Conservation (phyloP, 1,284 basidiomycete genomes). For the Malassezia pachydermatis region DNA sequence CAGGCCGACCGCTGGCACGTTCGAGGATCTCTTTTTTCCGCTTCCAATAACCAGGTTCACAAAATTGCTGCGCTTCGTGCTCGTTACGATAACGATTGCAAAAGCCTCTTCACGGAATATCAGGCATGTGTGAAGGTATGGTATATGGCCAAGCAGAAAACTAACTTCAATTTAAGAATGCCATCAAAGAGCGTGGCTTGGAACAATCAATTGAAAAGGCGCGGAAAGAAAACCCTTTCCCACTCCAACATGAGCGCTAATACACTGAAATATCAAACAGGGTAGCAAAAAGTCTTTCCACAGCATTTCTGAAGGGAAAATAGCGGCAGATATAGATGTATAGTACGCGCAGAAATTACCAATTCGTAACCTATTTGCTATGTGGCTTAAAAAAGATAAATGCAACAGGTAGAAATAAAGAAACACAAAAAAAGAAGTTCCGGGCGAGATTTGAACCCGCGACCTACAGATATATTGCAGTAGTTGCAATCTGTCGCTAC, state of each 20-base stretch:
- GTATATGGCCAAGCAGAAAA: constrained; percentile 6
- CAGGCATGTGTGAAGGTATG: constrained; percentile 65
- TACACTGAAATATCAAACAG: too few relatives aligned
- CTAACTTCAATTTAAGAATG: constrained; percentile 55
- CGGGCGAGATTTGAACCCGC: constrained; percentile 22
- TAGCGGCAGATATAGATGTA: too few relatives aligned
- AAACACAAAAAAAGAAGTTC: constrained; percentile 11
- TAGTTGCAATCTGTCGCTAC: constrained; percentile 21
- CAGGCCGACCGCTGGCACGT: constrained; percentile 49
- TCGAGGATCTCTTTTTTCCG: constrained; percentile 11
- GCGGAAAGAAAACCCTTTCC: constrained; percentile 50
- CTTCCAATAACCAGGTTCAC: constrained; percentile 4
- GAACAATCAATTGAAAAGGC: constrained; percentile 68
- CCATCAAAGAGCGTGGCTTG: constrained; percentile 68
- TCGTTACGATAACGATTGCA: constrained; percentile 67
- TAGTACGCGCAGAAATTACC: too few relatives aligned
- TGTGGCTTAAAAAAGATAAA: neutral
- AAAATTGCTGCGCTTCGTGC: constrained; percentile 25
- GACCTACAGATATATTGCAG: constrained; percentile 19
- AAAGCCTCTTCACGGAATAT: constrained; percentile 67
- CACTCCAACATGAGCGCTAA: constrained; percentile 27
- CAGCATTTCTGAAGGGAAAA: too few relatives aligned
- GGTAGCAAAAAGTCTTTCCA: constrained; percentile 9
- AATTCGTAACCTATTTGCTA: too few relatives aligned
- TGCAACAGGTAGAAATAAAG: constrained; percentile 18